Base-by-base conservation (phyloP, 495 filamentous ascomycete genomes). In the Trichoderma reesei region DNA sequence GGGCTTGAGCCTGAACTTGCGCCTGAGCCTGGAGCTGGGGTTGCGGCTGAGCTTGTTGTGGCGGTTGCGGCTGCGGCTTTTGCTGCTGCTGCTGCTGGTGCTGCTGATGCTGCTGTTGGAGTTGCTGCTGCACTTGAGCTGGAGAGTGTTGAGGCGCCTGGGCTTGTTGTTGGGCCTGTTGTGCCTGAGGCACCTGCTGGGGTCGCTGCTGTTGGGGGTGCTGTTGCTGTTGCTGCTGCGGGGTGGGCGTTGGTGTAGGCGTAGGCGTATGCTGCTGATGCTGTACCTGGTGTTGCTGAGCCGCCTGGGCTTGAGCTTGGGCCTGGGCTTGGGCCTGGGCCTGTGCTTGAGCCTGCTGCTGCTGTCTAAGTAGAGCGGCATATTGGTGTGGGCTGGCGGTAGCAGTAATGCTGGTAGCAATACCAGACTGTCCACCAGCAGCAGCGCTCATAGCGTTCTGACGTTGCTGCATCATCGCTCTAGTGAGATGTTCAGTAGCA, bases 281-380 rank as follows among this genome's bases (percentile, higher is more conserved):
- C 46, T 65, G 66, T 37, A 39, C 41, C 14, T 65, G 62, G 11
- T 36, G 41, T 42, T 51, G 11, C 61, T 64, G 66, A 56, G 34
- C 36, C 63, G 39, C 36, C 14, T 56, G 51, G 33, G 6, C 33
- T 16, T 63, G 64, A 14, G 38, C 54, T 70, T 67, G 67, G 13
- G 26, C 59, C 8, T 66, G 64, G 1, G 48, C 61, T 16, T 66
- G 64, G 31, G 60, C 72, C 3, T 71, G 65, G 2, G 63, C 65
- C 1, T 66, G 68, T 3, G 70, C 70, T 42, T 80, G 75, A 26
- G 72, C 71, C 56, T 79, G 76, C 64, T 91, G 88, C 65, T 89
- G 87, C 36, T 85, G 85, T 59, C 89, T 81, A 70, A 91, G 83
- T 68, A 89, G 85, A 48, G 87, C 86, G 20, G 88, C 88, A 70